Evolutionary conservation across 2,329 filamentous ascomycete genomes (phyloP), one percentile per base, ranked within the genome.

Genomic region (Teratosphaeria gauchensis): DNA sequence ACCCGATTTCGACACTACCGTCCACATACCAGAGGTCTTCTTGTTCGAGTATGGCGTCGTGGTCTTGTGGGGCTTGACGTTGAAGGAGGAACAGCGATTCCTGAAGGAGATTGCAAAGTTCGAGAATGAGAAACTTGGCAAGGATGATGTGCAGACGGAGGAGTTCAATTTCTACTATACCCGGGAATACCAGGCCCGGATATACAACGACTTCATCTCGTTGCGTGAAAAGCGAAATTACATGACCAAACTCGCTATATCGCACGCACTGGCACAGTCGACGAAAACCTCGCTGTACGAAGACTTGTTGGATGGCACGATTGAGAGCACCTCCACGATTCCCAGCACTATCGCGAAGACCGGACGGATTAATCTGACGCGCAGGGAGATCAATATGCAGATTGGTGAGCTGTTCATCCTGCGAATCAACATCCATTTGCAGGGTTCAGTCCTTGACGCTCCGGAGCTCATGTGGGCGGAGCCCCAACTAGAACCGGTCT

Each of bases 101-200:
- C 78, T 99, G 16, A 94, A 94, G 66, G 92, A 99, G 68, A 88
- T 99, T 62, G 84, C 90, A 58, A 96, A 94, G 70, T 99, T 97
- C 66, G 94, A 96, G 73, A 83, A 85, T 48, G 92, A 96, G 71
- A 96, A 96, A 73, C 81, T 97, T 54, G 85, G 85, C 30, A 84
- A 87, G 11, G 92, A 95, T 69, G 90, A 96, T 66, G 86, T 96
- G 32, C 92, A 99, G 76, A 90, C 91, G 53, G 94, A 99, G 74
- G 90, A 92, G 69, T 99, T 99, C 81, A 99, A 99, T 73, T 99
- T 97, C 74, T 99, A 99, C 78, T 97, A 99, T 77, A 97, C 94
- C 2, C 84, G 89, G 68, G 92, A 97, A 72, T 99, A 99, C 73
- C 95, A 99, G 75, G 90, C 94, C 24, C 87, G 94, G 56, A 99